Evolutionary conservation across 2,329 filamentous ascomycete species (phyloP).

Genomic region (Fusarium pseudograminearum): DNA sequence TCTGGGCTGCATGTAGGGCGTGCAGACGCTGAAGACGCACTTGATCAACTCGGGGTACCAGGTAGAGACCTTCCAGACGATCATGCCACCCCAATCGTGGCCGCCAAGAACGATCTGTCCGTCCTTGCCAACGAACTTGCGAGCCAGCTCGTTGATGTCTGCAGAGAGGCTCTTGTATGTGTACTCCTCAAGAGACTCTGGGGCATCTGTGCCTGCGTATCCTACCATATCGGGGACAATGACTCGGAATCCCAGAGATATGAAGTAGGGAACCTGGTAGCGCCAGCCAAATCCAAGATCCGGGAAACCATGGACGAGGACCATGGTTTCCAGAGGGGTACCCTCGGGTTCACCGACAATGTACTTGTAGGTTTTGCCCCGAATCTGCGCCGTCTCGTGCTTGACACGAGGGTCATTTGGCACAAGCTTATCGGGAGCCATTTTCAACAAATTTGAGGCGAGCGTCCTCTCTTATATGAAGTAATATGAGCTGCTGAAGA

Average conservation of each 20-base stretch:
- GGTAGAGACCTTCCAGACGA: slow-evolving; percentile 80
- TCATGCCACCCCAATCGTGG: slow-evolving; percentile 90
- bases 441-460: slow-evolving; percentile 42
- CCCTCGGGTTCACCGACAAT: slow-evolving; percentile 65
- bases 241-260: slow-evolving; percentile 79
- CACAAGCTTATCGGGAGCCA: slow-evolving; percentile 72
- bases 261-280: slow-evolving; percentile 83
- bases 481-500: slow-evolving; percentile 1
- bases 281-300: slow-evolving; percentile 89
- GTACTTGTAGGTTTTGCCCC: slow-evolving; percentile 78
- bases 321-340: slow-evolving; percentile 61
- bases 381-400: slow-evolving; percentile 71
- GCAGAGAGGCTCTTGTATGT: slow-evolving; percentile 77
- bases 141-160: slow-evolving; percentile 80
- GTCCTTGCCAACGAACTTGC: slow-evolving; percentile 60
- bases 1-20: slow-evolving; percentile 73
- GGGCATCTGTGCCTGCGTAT: slow-evolving; percentile 81
- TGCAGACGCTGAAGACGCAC: slow-evolving; percentile 84
- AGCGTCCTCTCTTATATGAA: neutral
- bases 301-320: slow-evolving; percentile 81
- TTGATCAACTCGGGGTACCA: slow-evolving; percentile 79
- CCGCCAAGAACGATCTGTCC: slow-evolving; percentile 81
- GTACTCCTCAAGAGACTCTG: slow-evolving; percentile 72
- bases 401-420: slow-evolving; percentile 75
- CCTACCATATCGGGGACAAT: slow-evolving; percentile 89